These are phyloP conservation scores for Papilionanthe hybrid DNA, from an alignment of 116 monocot genomes.

Conservation along the genomic window DNA sequence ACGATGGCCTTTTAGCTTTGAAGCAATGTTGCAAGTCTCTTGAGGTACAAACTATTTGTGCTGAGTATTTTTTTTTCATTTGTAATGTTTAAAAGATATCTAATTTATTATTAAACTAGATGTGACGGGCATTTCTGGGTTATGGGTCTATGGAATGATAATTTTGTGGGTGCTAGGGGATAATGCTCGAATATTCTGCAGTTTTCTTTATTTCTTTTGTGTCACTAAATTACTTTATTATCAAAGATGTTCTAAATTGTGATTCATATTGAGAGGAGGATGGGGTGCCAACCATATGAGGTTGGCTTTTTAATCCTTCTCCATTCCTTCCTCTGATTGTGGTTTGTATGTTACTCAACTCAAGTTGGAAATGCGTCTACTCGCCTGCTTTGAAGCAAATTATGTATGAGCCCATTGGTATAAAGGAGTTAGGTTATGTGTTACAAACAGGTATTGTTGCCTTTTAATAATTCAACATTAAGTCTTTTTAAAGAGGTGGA, in stretches of 20 bases:
- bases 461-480: too few relatives aligned
- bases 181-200: not conserved
- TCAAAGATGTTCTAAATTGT: too few relatives aligned
- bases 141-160: not conserved
- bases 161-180: not conserved
- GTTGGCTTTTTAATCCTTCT: too few relatives aligned
- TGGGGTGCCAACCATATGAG: too few relatives aligned
- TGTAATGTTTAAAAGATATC: not conserved
- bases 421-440: not conserved
- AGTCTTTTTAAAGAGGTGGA: too few relatives aligned
- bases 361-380: too few relatives aligned
- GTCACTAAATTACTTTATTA: too few relatives aligned
- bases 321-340: too few relatives aligned
- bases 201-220: too few relatives aligned
- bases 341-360: too few relatives aligned
- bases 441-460: not conserved
- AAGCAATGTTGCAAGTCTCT: conserved; percentile 54
- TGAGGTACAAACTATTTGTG: conserved; percentile 29
- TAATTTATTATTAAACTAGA: not conserved
- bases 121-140: not conserved
- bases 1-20: conserved; percentile 35
- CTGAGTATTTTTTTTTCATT: not conserved
- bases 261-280: too few relatives aligned
- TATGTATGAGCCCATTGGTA: conserved; percentile 24
- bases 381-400: too few relatives aligned